Evolutionary conservation across 345 rosid species (phyloP), one percentile per base, ranked within the genome.

Genomic region (Toxicodendron radicans): DNA sequence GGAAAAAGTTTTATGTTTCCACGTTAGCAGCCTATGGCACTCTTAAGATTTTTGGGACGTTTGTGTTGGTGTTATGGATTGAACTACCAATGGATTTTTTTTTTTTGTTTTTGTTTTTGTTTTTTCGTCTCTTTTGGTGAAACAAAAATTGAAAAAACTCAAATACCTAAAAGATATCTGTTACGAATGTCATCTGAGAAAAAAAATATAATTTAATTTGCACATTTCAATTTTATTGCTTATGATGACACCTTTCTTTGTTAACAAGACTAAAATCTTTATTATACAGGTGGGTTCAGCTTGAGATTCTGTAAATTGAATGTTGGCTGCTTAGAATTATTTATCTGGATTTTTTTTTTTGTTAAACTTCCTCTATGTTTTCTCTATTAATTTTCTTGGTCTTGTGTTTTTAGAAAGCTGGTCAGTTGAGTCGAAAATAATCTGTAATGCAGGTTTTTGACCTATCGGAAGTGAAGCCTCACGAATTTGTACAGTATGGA

Each of bases 401-500:
- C 33, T 23, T 16, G 17, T 59, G 23, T 2, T 38, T 20, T 1
- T 65, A 12, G 33, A 65, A 51, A 51, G 65, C 66, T 71, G 14
- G 58, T 11, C 12, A 35, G 59, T 73, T 59, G 61, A 64, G 41
- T 53, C 57, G 60, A 56, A 7, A 64, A 38, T 76, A 30, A 43
- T 66, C 66, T 30, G 46, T 45, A 38, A 66, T 79, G 77, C 79
- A 95, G 97, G 95, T 96, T 56, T 93, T 91, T 82, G 99, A 96
- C 73, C 76, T 93, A 14, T 80, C 87, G 60, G 86, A 85, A 49
- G 98, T 96, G 81, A 96, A 85, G 83, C 98, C 98, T 46, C 51
- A 77, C 64, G 95, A 93, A 78, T 90, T 96, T 82, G 89, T 93
- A 43, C 70, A 73, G 72, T 88, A 82, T 84, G 99, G 98, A 74